Base-by-base conservation (phyloP, 2,329 filamentous ascomycete genomes). In the Paecilomyces dactylethromorphus region DNA sequence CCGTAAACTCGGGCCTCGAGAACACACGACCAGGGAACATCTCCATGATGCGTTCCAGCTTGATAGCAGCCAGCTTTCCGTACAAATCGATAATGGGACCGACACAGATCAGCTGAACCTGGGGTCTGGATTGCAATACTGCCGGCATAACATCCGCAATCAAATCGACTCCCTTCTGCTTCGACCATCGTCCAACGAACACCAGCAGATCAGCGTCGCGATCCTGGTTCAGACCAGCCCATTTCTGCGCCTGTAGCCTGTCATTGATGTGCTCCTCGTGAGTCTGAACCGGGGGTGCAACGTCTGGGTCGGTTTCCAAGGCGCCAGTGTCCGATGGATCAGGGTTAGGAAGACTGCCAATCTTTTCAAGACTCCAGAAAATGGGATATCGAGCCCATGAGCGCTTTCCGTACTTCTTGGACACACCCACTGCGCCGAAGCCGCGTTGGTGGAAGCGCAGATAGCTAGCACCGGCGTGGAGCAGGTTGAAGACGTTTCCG, bases 21-120 rank as follows among this genome's bases (percentile, higher is more conserved):
- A 77, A 86, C 12, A 86, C 84, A 57, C 83, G 75, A 49, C 79
- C 81, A 31, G 83, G 84, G 66, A 85, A 86, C 60, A 80, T 77
- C 62, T 82, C 73, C 82, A 84, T 85, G 66, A 86, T 79, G 60
- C 78, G 78, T 51, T 79, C 77, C 6, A 86, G 75, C 72, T 86
- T 86, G 33, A 85, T 70, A 6, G 84, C 83, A 8, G 84, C 84
- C 60, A 86, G 85, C 62, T 81, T 84, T 45, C 84, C 84, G 66
- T 86, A 84, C 1, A 86, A 73, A 71, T 86, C 84, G 61, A 86
- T 86, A 29, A 84, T 79, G 0, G 84, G 84, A 10, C 84, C 84
- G 39, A 86, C 70, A 60, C 78, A 45, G 39, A 45, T 45, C 7
- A 45, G 39, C n/a, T 45, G 39, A 10, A 45, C 39, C 15, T 45